These are phyloP conservation scores for Pythium sp. DNA, from an alignment of 352 stramenopile species.

Conservation along the genomic window DNA sequence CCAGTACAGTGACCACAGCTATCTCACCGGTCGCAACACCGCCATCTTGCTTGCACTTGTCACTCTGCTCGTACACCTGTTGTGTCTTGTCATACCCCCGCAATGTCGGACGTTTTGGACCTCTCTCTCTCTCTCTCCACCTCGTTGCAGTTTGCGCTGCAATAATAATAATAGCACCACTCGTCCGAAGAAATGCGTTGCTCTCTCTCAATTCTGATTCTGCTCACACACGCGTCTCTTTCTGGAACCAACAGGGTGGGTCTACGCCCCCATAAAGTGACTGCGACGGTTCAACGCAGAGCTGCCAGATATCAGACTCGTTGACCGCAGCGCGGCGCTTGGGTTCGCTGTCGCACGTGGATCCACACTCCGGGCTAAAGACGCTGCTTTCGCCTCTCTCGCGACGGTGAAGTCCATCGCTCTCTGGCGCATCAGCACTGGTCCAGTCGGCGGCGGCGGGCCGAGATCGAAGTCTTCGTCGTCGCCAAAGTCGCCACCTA, in stretches of 20 bases:
- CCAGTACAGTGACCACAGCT: not conserved
- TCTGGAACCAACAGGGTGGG: not conserved
- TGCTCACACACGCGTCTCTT: not conserved
- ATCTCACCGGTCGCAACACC: not conserved
- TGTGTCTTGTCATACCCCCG: not conserved
- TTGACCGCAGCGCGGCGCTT: not conserved
- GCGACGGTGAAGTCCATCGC: constrained; percentile 31
- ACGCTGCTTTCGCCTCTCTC: constrained; percentile 11
- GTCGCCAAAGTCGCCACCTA: constrained; percentile 9
- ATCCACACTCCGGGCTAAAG: constrained; percentile 12
- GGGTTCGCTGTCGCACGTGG: not conserved
- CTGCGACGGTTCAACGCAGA: constrained; percentile 5
- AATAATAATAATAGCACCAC: constrained; percentile 17
- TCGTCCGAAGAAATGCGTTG: not conserved
- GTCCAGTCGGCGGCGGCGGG: constrained; percentile 27
- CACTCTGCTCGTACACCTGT: not conserved
- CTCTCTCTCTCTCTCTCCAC: not conserved
- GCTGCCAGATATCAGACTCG: constrained; percentile 9
- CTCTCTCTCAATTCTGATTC: not conserved
- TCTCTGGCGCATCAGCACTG: constrained; percentile 35
- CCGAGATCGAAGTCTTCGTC: constrained; percentile 31
- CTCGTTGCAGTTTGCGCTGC: constrained; percentile 1
- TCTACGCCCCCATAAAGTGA: not conserved
- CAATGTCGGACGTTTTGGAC: not conserved
- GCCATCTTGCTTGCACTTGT: not conserved